A percentile compares a stretch with the other conserved stretches of the same genome.
phyloP scores from a whole-genome alignment of 2,329 filamentous ascomycete genomes.

The Pseudogymnoascus sp. region DNA sequence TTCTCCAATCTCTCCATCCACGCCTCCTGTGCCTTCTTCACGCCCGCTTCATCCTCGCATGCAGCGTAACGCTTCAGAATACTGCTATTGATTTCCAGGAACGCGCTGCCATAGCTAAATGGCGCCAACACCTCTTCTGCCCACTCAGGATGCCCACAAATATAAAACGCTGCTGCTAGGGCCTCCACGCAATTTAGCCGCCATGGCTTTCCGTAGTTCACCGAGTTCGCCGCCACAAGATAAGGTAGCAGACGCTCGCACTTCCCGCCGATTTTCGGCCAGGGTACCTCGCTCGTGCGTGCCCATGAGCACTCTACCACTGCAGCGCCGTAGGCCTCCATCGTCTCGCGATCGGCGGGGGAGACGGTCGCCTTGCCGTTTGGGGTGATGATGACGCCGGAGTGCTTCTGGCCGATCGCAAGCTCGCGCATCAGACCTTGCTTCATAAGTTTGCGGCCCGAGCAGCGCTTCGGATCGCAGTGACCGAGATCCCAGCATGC shows the following conservation, averaged over 20 bases:
- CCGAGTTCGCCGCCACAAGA: conserved; percentile 89
- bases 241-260: conserved; percentile 89
- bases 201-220: conserved; percentile 97
- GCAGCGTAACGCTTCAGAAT: conserved; percentile 78
- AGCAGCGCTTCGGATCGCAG: conserved; percentile 94
- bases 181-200: conserved; percentile 93
- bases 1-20: conserved; percentile 87
- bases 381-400: conserved; percentile 87
- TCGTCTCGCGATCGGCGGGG: conserved; percentile 70
- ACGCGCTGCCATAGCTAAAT: conserved; percentile 82
- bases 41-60: conserved; percentile 69
- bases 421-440: conserved; percentile 90
- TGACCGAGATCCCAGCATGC: conserved; percentile 97
- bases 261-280: conserved; percentile 83
- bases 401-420: conserved; percentile 82
- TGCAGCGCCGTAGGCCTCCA: conserved; percentile 85
- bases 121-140: conserved; percentile 73
- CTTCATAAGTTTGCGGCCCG: conserved; percentile 87
- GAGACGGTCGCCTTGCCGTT: conserved; percentile 84
- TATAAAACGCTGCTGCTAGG: conserved; percentile 83
- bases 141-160: conserved; percentile 89
- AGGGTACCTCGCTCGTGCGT: conserved; percentile 82
- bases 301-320: conserved; percentile 99
- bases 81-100: conserved; percentile 81
- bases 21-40: conserved; percentile 76